Evolutionary conservation across 768 basidiomycete species (phyloP).

Genomic region (Pleurotus ostreatus): DNA sequence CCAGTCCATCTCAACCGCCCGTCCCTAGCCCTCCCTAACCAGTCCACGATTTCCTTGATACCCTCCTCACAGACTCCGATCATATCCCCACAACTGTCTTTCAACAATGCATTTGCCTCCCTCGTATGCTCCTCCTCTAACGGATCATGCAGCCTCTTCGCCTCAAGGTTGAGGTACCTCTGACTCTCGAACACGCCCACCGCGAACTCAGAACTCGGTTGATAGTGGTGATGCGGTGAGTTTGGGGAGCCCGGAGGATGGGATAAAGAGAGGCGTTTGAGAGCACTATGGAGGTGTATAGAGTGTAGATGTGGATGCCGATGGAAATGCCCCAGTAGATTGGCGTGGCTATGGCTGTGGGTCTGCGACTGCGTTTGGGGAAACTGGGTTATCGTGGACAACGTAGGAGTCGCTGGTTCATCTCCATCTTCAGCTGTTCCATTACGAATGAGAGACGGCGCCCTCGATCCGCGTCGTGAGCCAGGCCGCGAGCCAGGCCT

Average conservation of each 20-base stretch:
- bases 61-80: constrained; percentile 38
- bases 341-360: constrained; percentile 19
- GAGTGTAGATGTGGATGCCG: constrained; percentile 29
- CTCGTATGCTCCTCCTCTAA: constrained; percentile 37
- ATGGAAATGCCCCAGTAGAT: constrained; percentile 19
- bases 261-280: constrained; percentile 29
- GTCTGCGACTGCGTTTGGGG: constrained; percentile 5
- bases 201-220: constrained; percentile 38
- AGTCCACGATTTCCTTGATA: constrained; percentile 38
- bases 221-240: constrained; percentile 12
- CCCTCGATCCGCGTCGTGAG: neutral
- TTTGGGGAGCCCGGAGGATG: too few relatives aligned
- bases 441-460: neutral
- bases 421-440: neutral
- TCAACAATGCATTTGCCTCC: constrained; percentile 39
- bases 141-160: constrained; percentile 47
- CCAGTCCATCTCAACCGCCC: constrained; percentile 35
- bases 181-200: constrained; percentile 77
- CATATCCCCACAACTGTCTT: constrained; percentile 50
- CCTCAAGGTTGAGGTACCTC: constrained; percentile 65
- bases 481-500: neutral
- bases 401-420: neutral
- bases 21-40: constrained; percentile 42
- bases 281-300: constrained; percentile 29
- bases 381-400: neutral